Conservation (phyloP, 108 stramenopile species). For the Aurantiochytrium sp. region DNA sequence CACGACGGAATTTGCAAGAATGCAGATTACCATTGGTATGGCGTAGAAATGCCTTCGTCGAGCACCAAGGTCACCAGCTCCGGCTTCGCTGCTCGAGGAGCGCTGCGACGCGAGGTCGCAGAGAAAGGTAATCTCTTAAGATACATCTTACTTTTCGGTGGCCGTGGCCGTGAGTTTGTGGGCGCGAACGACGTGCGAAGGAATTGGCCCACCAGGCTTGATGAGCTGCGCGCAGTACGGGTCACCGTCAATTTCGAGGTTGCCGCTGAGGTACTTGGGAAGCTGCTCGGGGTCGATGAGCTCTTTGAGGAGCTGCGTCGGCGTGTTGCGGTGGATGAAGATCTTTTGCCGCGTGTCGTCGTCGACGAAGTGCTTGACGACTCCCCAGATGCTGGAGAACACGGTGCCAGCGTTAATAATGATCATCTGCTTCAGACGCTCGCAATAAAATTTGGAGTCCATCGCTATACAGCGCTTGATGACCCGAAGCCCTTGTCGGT, state of each 20-base stretch:
- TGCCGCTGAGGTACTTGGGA: background rate
- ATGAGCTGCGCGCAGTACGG: conserved; percentile 7
- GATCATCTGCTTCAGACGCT: background rate
- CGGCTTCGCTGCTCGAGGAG: too few species aligned
- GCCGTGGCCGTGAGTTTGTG: background rate
- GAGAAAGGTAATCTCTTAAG: too few species aligned
- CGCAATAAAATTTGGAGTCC: background rate
- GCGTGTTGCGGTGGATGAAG: background rate
- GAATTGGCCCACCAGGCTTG: background rate
- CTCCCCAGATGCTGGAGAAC: background rate
- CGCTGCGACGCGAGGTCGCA: too few species aligned
- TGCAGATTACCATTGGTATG: too few species aligned
- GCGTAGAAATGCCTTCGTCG: too few species aligned
- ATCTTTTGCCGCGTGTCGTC: conserved; percentile 3
- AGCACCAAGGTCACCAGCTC: too few species aligned
- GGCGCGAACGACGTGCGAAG: background rate
- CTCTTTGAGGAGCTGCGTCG: background rate
- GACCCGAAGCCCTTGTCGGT: background rate
- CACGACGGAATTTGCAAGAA: too few species aligned
- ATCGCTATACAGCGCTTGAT: background rate
- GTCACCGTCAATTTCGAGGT: background rate
- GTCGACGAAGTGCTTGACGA: background rate
- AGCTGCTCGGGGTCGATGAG: background rate
- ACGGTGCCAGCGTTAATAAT: background rate
- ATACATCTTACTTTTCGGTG: background rate